Evolutionary conservation across 2,329 filamentous ascomycete genomes (phyloP), one percentile per base, ranked within the genome.

Genomic region (Hypoxylon sp.): DNA sequence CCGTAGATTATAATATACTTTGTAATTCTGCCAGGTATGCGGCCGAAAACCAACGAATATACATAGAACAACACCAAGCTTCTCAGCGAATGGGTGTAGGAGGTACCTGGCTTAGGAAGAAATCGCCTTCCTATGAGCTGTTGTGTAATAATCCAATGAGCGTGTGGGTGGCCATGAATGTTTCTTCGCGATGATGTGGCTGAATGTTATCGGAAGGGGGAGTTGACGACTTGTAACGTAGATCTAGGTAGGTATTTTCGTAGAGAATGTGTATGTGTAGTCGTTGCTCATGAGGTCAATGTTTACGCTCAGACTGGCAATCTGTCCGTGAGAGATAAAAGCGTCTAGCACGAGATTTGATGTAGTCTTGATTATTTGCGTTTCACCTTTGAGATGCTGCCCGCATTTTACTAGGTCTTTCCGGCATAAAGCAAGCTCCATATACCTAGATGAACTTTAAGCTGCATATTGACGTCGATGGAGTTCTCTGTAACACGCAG

Each of bases 391-490:
- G 18, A 46, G 28, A 48, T 49, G 30, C 40, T 11, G 42, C 42
- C 28, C 51, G 12, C 26, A 36, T 44, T 56, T 38, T 50, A 36
- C 24, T 48, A 44, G 49, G 20, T 49, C 61, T 40, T 65, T 51
- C 51, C 52, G 36, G 26, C 18, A 20, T 53, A 53, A 16, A 48
- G 24, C 42, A 38, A 53, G 7, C 22, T 48, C 38, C 30, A 46
- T 40, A 48, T 44, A 38, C 28, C 40, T 30, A 45, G 26, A 46
- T 46, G 9, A 44, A 53, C 40, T 42, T 53, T 46, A 53, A 53
- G 54, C 60, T 67, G 64, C 57, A 59, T 33, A 52, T 61, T 67
- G 65, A 68, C 65, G 65, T 68, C 65, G 61, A 63, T 20, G 46
- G 65, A 50, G 46, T 59, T 62, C 42, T 38, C 33, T 60, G 55